Evolutionary conservation across 495 filamentous ascomycete genomes (phyloP).

Genomic region (Chaetomium cochliodes): DNA sequence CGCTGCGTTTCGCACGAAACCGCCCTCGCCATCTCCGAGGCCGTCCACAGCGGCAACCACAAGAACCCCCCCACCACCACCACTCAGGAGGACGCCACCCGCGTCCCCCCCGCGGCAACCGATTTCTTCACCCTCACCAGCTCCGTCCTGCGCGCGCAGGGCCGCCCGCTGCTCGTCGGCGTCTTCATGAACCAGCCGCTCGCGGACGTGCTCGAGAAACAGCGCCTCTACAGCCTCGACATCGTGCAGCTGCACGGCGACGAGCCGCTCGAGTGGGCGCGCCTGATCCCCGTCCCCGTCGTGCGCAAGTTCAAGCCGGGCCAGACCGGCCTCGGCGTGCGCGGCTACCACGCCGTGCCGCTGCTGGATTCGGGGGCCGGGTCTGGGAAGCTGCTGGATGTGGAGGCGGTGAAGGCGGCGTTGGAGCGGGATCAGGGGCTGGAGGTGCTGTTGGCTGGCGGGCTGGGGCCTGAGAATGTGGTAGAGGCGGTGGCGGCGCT

Average conservation of each 20-base stretch:
- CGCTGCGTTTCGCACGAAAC: constrained; percentile 73
- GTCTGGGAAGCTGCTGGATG: constrained; percentile 72
- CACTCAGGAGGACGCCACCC: constrained; percentile 45
- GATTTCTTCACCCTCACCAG: constrained; percentile 47
- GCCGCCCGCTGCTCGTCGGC: constrained; percentile 81
- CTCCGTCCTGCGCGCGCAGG: constrained; percentile 39
- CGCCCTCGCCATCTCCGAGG: constrained; percentile 74
- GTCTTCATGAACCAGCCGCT: constrained; percentile 93
- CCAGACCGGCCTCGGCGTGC: constrained; percentile 64
- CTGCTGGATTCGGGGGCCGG: constrained; percentile 84
- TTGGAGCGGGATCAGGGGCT: constrained; percentile 60
- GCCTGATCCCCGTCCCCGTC: constrained; percentile 82
- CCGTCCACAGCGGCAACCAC: constrained; percentile 55
- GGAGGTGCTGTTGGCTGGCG: constrained; percentile 77
- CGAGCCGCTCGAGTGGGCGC: constrained; percentile 90
- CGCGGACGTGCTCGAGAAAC: constrained; percentile 71
- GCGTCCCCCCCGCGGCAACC: constrained; percentile 34
- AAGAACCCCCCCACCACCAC: constrained; percentile 39
- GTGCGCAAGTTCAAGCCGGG: constrained; percentile 75
- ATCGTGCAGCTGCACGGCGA: constrained; percentile 88
- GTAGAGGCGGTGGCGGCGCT: constrained; percentile 56
- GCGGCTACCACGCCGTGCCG: constrained; percentile 80
- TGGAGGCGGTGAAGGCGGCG: constrained; percentile 58
- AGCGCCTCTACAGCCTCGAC: constrained; percentile 76
- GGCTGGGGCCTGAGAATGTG: constrained; percentile 75